Conservation (phyloP, 2,329 filamentous ascomycete genomes). For the Sarocladium kiliense region DNA sequence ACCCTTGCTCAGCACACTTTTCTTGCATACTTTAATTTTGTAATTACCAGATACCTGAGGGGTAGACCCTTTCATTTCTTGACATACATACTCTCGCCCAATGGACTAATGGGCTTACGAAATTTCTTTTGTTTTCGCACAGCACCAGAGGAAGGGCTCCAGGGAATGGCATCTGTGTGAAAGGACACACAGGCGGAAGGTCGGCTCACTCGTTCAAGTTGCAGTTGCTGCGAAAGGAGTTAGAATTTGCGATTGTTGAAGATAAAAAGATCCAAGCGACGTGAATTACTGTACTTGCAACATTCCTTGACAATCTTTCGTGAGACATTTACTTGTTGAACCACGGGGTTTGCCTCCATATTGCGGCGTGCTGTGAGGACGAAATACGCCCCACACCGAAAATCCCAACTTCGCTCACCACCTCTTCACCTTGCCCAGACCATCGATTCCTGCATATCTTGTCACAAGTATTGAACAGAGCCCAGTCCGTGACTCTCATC, state of each 20-base stretch:
- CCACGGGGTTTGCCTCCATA: too few species aligned
- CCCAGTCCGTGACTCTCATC: too few species aligned
- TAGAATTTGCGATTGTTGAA: too few species aligned
- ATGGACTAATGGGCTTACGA: not conserved
- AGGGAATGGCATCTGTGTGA: not conserved
- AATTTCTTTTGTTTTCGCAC: not conserved
- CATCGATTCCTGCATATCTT: too few species aligned
- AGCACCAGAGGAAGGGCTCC: not conserved
- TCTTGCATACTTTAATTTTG: not conserved
- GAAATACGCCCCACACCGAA: not conserved
- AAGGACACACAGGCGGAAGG: not conserved
- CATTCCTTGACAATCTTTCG: too few species aligned
- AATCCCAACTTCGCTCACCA: not conserved
- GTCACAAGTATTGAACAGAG: too few species aligned
- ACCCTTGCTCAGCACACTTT: not conserved
- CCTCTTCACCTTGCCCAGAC: not conserved
- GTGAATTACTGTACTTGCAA: not conserved
- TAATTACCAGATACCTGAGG: constrained; percentile 4
- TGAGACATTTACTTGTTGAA: too few species aligned
- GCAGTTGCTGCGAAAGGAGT: not conserved
- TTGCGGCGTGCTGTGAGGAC: too few species aligned
- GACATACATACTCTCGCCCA: not conserved
- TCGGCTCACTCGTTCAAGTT: not conserved
- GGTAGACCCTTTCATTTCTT: not conserved
- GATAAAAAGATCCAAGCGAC: too few species aligned